Base-by-base conservation (phyloP, 306 rosid genomes). In the Fagus crenata region DNA sequence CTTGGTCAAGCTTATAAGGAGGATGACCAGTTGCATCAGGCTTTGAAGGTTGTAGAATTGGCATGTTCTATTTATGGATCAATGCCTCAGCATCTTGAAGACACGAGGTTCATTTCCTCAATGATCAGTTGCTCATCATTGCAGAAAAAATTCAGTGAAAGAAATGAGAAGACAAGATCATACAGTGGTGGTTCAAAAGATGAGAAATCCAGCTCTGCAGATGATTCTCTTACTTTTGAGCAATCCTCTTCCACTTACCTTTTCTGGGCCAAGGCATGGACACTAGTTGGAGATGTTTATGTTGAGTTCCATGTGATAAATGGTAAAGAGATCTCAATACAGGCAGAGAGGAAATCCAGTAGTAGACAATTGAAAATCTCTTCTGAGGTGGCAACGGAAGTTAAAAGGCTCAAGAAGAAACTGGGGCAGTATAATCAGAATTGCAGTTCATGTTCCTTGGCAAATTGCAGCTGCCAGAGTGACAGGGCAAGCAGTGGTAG, bases 401-500 rank as follows among this genome's bases (percentile, higher is more conserved):
- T 94, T 71, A 94, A 90, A 84, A 89, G 98, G 88, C 92, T 94
- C 81, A 94, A 92, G 86, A 92, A 86, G 83, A 90, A 89, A 83
- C 85, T 94, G 73, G 94, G 88, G 65, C 88, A 90, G 82, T 59
- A 83, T 76, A 85, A 85, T 60, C 88, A 90, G 78, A 89, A 87
- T 79, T 94, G 98, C 80, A 89, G 88, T 77, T 87, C 91, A 65
- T 90, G 98, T 84, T 94, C 95, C 80, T 78, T 94, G 83, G 93
- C 89, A 83, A 94, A 94, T 81, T 94, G 98, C 87, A 94, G 98
- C 81, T 94, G 98, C 87, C 95, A 89, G 84, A 84, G 97, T 69
- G 98, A 94, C 84, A 88, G 98, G 85, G 98, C 92, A 76, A 94
- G 89, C 85, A 94, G 98, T 85, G 98, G 98, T 68, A 92, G 92